These are phyloP conservation scores for Reutealis trisperma DNA, from an alignment of 345 rosid genomes.

Conservation along the genomic window DNA sequence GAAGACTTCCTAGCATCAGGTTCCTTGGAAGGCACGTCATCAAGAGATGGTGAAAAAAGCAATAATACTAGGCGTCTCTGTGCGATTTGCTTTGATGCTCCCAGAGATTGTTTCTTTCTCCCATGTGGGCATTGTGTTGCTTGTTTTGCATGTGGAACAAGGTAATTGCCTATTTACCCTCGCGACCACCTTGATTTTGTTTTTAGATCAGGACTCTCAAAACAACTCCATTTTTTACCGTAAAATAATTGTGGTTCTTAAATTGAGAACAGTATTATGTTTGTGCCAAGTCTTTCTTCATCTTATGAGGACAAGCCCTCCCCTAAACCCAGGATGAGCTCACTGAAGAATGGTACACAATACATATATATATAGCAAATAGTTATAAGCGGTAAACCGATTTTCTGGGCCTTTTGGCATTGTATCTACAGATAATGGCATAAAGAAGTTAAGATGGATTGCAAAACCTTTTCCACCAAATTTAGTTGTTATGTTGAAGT, in stretches of 20 bases:
- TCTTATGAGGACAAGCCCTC: constrained; percentile 10
- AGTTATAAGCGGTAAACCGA: neutral
- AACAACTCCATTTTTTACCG: neutral
- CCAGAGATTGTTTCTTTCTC: constrained; percentile 98
- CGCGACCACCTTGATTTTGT: constrained; percentile 1
- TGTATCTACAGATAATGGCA: neutral
- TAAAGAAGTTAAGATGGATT: neutral
- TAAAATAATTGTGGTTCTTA: neutral
- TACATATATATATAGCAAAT: neutral
- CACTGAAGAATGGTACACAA: neutral
- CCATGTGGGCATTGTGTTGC: constrained; percentile 97
- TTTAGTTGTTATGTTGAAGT: neutral
- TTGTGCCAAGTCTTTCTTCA: neutral
- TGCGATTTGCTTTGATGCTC: constrained; percentile 97
- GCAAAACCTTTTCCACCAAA: neutral
- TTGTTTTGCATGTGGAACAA: constrained; percentile 86
- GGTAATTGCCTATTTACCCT: constrained; percentile 44
- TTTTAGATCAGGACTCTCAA: neutral
- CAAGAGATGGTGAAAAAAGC: constrained; percentile 57
- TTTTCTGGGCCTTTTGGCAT: neutral
- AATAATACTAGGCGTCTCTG: constrained; percentile 85
- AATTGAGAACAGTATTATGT: neutral
- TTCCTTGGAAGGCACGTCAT: constrained; percentile 42
- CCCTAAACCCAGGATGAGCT: neutral
- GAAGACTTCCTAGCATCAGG: constrained; percentile 53